Base-by-base conservation (phyloP, 23 red algal species). In the Gracilaria caudata region DNA sequence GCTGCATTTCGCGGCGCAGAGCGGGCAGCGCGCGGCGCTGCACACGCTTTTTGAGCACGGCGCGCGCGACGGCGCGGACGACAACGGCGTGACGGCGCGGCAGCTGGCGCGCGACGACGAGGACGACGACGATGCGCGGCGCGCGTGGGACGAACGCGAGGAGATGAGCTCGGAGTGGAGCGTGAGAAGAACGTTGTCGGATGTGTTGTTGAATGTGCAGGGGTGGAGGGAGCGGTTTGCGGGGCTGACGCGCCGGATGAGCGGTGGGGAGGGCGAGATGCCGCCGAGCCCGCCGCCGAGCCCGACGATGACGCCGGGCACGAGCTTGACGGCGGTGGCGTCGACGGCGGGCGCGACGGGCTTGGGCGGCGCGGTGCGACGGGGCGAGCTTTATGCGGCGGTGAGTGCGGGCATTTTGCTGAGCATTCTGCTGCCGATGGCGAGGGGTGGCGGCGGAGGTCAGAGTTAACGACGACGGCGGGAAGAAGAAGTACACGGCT, bases 1-100 rank as follows among this genome's bases (percentile, higher is more conserved):
- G 47, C 32, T 90, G 76, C 74, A 80, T 44, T 81, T 90, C 36
- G 87, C 87, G 1, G 87, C 74, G 4, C 58, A 81, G 26, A 34
- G 32, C 12, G 87, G 87, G 11, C 63, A 74, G 30, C 3, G 24
- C 0, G 76, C 28, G 2, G 44, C 51, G 7, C 61, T 72, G 29
- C 29, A n/a, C 0, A 39, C 29, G 76, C 71, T 90, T 28, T 21
- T 90, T 11, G 1, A 56, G 33, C 24, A 29, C 10, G 73, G 87
- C 20, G 87, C 63, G 41, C 28, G 1, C 4, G 43, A 75, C 39
- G 20, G n/a, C 10, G 13, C 28, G 13, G 88, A 92, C 40, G 70
- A 68, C 3, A 64, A 92, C 20, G 88, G 79, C 1, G 43, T 49
- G 20, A 75, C 70, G 16, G n/a, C 70, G 24, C 39, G 20, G 7